Percentiles rank a stretch among this genome's conserved stretches.
These are phyloP conservation scores for Xylaria sp. DNA, from an alignment of 2,329 filamentous ascomycete species.

Conservation along the genomic window DNA sequence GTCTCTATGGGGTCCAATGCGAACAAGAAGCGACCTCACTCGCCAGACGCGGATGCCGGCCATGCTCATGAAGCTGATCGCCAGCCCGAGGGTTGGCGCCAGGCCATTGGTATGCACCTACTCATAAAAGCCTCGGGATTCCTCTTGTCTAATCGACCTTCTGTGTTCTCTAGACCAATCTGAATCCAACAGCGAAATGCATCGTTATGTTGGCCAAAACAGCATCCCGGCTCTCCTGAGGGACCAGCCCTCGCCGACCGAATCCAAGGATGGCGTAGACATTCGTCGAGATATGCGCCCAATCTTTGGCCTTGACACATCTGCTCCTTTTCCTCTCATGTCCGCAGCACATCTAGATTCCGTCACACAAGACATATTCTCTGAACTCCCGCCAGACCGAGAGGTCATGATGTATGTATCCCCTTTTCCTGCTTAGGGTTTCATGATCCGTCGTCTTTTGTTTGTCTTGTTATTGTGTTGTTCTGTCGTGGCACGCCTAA, in stretches of 20 bases:
- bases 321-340: constrained; percentile 63
- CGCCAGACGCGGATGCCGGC: constrained; percentile 37
- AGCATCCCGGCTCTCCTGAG: constrained; percentile 61
- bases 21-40: constrained; percentile 40
- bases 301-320: constrained; percentile 60
- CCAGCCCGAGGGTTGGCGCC: constrained; percentile 32
- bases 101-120: constrained; percentile 29
- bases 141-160: constrained; percentile 9
- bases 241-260: constrained; percentile 52
- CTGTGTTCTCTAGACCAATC: constrained; percentile 41
- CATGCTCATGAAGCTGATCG: constrained; percentile 36
- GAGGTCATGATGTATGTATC: constrained; percentile 60
- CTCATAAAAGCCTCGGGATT: not conserved
- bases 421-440: not conserved
- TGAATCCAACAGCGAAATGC: constrained; percentile 45
- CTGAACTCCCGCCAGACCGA: constrained; percentile 57
- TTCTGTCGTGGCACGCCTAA: not conserved
- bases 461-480: not conserved
- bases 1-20: constrained; percentile 27
- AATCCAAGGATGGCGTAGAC: constrained; percentile 48
- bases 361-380: constrained; percentile 55
- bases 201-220: constrained; percentile 61
- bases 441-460: not conserved
- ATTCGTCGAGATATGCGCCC: constrained; percentile 62
- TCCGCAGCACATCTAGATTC: constrained; percentile 56